Conservation (phyloP, 2,329 filamentous ascomycete species). For the Sclerotinia borealis region DNA sequence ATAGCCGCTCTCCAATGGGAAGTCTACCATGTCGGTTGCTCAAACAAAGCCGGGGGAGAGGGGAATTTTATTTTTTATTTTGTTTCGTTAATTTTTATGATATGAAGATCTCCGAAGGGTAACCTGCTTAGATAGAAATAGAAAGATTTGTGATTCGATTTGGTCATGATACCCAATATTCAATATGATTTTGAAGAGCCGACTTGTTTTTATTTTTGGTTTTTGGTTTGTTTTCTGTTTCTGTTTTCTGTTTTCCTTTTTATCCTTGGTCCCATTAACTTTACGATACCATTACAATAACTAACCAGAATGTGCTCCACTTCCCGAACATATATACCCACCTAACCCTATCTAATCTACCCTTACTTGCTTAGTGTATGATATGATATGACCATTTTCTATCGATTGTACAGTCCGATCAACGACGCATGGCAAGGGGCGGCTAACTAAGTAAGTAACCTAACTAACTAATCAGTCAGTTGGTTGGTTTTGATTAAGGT, state of each 20-base stretch:
- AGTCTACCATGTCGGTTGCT: slow-evolving; percentile 3
- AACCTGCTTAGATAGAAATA: background rate
- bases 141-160: slow-evolving; percentile 1
- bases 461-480: background rate
- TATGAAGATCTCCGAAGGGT: slow-evolving; percentile 8
- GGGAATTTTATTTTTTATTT: background rate
- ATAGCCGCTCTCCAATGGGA: slow-evolving; percentile 11
- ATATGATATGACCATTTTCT: background rate
- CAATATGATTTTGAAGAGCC: background rate
- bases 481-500: background rate
- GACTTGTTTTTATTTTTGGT: too few species aligned
- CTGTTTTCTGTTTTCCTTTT: too few species aligned
- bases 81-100: background rate
- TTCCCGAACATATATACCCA: background rate
- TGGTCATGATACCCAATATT: background rate
- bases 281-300: background rate
- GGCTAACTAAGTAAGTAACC: background rate
- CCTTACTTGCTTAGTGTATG: background rate
- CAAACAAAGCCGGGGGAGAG: background rate
- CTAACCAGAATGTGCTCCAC: background rate
- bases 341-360: background rate
- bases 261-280: background rate
- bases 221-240: too few species aligned
- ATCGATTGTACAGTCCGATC: background rate
- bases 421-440: background rate